These are phyloP conservation scores for Debaryomyces robertsiae DNA, from an alignment of 1,139 yeast genomes.

Conservation along the genomic window DNA sequence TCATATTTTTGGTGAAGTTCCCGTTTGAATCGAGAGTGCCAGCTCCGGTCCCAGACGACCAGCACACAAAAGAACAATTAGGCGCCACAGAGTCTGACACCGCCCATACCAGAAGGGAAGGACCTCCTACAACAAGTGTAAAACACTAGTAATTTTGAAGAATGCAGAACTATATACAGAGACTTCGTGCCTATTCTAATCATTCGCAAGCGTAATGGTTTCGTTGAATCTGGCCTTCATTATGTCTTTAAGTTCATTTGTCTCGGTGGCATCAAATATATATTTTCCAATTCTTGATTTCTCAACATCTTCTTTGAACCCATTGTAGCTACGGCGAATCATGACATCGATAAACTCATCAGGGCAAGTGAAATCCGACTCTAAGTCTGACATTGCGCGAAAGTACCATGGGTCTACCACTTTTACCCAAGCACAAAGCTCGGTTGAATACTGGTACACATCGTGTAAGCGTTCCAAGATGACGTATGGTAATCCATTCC, in stretches of 20 bases:
- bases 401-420: constrained; percentile 53
- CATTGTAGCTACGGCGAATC: constrained; percentile 14
- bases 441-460: constrained; percentile 42
- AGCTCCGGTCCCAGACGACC: constrained; percentile 8
- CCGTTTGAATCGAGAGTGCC: constrained; percentile 27
- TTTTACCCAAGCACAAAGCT: constrained; percentile 49
- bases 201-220: constrained; percentile 9
- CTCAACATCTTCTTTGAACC: constrained; percentile 25
- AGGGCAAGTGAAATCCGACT: neutral
- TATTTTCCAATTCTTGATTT: constrained; percentile 26
- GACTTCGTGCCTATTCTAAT: neutral
- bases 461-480: constrained; percentile 37
- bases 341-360: neutral
- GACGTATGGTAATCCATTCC: constrained; percentile 47
- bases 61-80: constrained; percentile 5
- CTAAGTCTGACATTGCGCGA: constrained; percentile 16
- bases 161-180: constrained; percentile 1
- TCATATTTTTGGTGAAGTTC: constrained; percentile 32
- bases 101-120: constrained; percentile 1
- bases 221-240: constrained; percentile 30
- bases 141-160: too few species aligned
- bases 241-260: constrained; percentile 22
- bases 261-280: constrained; percentile 18
- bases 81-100: constrained; percentile 1
- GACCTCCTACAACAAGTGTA: too few species aligned